Conservation (phyloP, 495 filamentous ascomycete species). For the Parathielavia hyrcaniae region DNA sequence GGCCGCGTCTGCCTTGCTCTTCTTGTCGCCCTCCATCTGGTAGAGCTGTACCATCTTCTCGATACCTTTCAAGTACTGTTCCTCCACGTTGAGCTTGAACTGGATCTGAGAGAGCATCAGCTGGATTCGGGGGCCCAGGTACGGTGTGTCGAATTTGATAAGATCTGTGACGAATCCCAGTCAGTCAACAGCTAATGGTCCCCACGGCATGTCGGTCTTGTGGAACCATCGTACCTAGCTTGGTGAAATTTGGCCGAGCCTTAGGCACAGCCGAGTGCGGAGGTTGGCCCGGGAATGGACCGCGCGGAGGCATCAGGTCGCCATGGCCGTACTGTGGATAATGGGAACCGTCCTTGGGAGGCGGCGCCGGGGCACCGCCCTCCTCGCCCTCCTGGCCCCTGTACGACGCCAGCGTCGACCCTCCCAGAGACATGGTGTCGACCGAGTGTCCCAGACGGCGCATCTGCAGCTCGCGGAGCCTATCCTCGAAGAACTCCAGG, state of each 20-base stretch:
- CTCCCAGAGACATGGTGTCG: slow-evolving; percentile 54
- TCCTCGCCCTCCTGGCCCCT: slow-evolving; percentile 39
- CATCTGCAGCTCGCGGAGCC: slow-evolving; percentile 80
- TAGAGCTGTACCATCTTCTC: slow-evolving; percentile 99
- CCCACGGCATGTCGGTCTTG: background rate
- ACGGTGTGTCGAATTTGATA: slow-evolving; percentile 96
- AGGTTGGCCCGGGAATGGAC: slow-evolving; percentile 70
- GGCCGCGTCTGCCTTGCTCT: slow-evolving; percentile 88
- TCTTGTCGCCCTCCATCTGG: slow-evolving; percentile 95
- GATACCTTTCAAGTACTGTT: slow-evolving; percentile 97
- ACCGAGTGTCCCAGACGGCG: slow-evolving; percentile 61
- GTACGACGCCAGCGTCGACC: slow-evolving; percentile 36
- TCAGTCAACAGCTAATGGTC: slow-evolving; percentile 15
- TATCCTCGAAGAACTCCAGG: slow-evolving; percentile 88
- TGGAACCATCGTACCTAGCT: slow-evolving; percentile 63
- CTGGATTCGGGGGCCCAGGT: slow-evolving; percentile 95
- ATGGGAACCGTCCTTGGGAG: slow-evolving; percentile 55
- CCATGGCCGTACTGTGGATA: slow-evolving; percentile 49
- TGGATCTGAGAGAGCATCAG: slow-evolving; percentile 98
- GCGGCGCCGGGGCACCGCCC: slow-evolving; percentile 49
- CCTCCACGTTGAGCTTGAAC: slow-evolving; percentile 98
- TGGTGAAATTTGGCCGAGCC: slow-evolving; percentile 82
- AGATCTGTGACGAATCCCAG: slow-evolving; percentile 56
- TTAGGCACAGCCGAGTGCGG: slow-evolving; percentile 65
- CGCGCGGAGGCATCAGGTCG: slow-evolving; percentile 74